Evolutionary conservation across 495 filamentous ascomycete genomes (phyloP).

Genomic region (Trypethelium eluteriae): DNA sequence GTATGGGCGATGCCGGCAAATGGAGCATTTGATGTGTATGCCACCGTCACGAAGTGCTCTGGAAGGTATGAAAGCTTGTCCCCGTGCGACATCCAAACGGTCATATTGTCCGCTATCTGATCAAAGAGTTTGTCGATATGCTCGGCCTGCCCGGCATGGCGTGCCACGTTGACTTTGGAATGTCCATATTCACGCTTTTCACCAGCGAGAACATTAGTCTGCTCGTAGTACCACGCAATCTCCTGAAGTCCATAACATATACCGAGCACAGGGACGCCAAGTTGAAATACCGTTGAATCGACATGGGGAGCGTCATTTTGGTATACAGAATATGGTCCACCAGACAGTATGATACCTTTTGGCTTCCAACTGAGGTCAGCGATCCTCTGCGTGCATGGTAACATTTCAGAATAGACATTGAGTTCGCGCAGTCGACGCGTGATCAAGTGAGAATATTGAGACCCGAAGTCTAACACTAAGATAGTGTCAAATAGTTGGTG

Average conservation of each 20-base stretch:
- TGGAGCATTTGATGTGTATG: constrained; percentile 63
- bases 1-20: constrained; percentile 77
- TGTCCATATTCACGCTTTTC: constrained; percentile 66
- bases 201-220: constrained; percentile 62
- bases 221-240: constrained; percentile 65
- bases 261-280: constrained; percentile 68
- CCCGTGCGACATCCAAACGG: constrained; percentile 81
- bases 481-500: constrained; percentile 58
- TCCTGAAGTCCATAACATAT: constrained; percentile 81
- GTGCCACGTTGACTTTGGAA: constrained; percentile 47
- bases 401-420: constrained; percentile 85
- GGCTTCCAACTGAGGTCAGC: constrained; percentile 71
- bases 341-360: constrained; percentile 72
- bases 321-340: constrained; percentile 71
- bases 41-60: constrained; percentile 61
- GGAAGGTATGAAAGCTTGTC: constrained; percentile 75
- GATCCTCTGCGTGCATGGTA: constrained; percentile 84
- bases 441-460: constrained; percentile 67
- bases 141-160: constrained; percentile 40
- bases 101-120: constrained; percentile 56
- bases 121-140: constrained; percentile 68
- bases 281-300: constrained; percentile 70
- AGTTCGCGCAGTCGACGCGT: constrained; percentile 67
- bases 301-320: constrained; percentile 64
- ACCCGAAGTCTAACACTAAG: constrained; percentile 60